Percentiles rank a stretch among this genome's conserved stretches.
Conservation (phyloP, 768 basidiomycete species). For the Tulasnella sp. region DNA sequence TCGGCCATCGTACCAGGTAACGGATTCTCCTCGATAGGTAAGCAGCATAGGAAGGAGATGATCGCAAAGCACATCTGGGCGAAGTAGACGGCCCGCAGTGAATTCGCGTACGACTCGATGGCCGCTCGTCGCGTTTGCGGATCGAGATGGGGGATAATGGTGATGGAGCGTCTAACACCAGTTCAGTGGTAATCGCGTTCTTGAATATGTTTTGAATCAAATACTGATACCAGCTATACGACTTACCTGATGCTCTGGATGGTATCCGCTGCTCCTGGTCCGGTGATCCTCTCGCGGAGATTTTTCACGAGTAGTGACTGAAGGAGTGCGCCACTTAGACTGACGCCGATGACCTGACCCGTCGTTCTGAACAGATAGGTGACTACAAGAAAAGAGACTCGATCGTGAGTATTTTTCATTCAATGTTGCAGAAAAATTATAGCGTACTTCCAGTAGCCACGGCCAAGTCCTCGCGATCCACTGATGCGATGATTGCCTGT, state of each 20-base stretch:
- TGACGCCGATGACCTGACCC: conserved; percentile 92
- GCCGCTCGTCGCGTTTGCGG: conserved; percentile 48
- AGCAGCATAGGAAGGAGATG: conserved; percentile 51
- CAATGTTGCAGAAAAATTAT: background rate
- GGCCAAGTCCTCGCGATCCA: conserved; percentile 70
- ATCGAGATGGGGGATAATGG: conserved; percentile 54
- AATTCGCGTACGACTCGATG: conserved; percentile 64
- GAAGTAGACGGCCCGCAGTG: conserved; percentile 73
- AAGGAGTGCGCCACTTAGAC: conserved; percentile 70
- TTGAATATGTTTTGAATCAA: background rate
- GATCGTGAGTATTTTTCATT: background rate
- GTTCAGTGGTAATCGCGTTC: conserved; percentile 19
- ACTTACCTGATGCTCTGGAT: conserved; percentile 15
- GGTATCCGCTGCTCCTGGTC: conserved; percentile 61
- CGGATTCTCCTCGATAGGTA: conserved; percentile 44
- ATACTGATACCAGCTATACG: background rate
- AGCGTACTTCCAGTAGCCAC: conserved; percentile 82
- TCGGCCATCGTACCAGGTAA: conserved; percentile 44
- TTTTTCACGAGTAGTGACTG: conserved; percentile 67
- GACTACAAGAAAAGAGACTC: conserved; percentile 35
- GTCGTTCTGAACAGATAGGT: conserved; percentile 90
- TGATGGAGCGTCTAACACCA: conserved; percentile 35
- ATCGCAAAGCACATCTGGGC: conserved; percentile 60
- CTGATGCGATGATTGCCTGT: conserved; percentile 79
- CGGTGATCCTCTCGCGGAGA: conserved; percentile 62